Percentiles rank a stretch among this genome's conserved stretches.
These are phyloP conservation scores for Colletotrichum lini DNA, from an alignment of 2,329 filamentous ascomycete species.

Conservation along the genomic window DNA sequence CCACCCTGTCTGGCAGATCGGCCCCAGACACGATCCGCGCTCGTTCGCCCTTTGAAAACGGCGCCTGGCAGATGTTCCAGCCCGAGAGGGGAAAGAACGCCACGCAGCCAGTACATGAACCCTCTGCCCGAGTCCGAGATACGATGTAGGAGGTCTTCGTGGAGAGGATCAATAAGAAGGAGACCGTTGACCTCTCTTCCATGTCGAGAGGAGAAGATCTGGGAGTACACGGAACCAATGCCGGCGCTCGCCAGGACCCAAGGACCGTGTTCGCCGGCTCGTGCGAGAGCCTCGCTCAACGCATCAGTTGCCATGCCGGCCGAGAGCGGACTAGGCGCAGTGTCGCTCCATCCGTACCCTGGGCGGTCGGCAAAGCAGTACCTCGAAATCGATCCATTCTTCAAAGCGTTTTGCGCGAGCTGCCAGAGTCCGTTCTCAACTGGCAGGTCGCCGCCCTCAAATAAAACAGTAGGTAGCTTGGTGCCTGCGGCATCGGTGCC, in stretches of 20 bases:
- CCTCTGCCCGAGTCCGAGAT: conserved; percentile 79
- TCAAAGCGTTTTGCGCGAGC: conserved; percentile 81
- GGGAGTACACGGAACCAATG: conserved; percentile 88
- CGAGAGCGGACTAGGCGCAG: conserved; percentile 92
- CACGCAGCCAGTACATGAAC: conserved; percentile 88
- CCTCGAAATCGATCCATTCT: conserved; percentile 85
- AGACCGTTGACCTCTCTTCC: conserved; percentile 81
- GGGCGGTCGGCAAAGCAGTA: conserved; percentile 98
- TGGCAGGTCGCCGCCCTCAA: conserved; percentile 87
- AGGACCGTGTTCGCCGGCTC: conserved; percentile 85
- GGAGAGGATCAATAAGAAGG: conserved; percentile 88
- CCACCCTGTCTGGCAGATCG: conserved; percentile 82
- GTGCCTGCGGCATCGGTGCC: conserved; percentile 68
- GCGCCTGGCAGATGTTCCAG: conserved; percentile 85
- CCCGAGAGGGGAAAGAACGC: conserved; percentile 88
- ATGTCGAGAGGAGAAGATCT: conserved; percentile 91
- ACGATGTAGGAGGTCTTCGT: conserved; percentile 85
- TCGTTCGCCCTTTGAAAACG: conserved; percentile 83
- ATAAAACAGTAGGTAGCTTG: conserved; percentile 81
- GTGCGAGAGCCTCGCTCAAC: conserved; percentile 86
- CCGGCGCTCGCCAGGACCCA: conserved; percentile 92
- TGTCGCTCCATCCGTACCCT: conserved; percentile 89
- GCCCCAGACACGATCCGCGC: conserved; percentile 89
- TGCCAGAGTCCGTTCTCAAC: conserved; percentile 85
- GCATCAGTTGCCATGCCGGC: conserved; percentile 94